These are phyloP conservation scores for Nicotiana tomentosiformis DNA, from an alignment of 257 asterid genomes.

Conservation along the genomic window DNA sequence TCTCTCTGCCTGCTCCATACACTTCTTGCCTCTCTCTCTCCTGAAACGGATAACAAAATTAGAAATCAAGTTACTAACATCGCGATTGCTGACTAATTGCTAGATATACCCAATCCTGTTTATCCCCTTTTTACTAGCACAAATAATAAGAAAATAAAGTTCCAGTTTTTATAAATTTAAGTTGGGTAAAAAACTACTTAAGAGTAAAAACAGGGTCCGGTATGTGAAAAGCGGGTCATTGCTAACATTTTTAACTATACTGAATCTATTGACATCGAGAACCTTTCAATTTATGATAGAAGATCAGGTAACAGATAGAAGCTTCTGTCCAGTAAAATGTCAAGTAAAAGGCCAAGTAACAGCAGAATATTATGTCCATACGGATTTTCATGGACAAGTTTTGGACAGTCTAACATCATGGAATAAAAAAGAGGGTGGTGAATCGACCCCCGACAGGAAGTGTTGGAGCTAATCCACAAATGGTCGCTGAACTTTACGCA, in stretches of 20 bases:
- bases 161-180: not conserved
- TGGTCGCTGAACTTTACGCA: not conserved
- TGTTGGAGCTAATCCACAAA: not conserved
- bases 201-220: not conserved
- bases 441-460: not conserved
- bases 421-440: not conserved
- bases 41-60: not conserved
- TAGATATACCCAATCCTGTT: not conserved
- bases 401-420: not conserved
- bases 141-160: no score
- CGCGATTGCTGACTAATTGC: not conserved
- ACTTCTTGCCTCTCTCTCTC: not conserved
- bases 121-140: no score
- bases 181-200: not conserved
- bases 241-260: not conserved
- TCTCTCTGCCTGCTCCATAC: not conserved
- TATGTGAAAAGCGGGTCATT: not conserved
- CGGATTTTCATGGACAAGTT: not conserved
- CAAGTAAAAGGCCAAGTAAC: not conserved
- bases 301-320: not conserved
- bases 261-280: not conserved
- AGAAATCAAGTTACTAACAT: not conserved
- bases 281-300: not conserved
- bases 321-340: not conserved
- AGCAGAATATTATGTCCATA: not conserved